phyloP scores from a whole-genome alignment of 495 filamentous ascomycete genomes.

The Tricharina praecox region DNA sequence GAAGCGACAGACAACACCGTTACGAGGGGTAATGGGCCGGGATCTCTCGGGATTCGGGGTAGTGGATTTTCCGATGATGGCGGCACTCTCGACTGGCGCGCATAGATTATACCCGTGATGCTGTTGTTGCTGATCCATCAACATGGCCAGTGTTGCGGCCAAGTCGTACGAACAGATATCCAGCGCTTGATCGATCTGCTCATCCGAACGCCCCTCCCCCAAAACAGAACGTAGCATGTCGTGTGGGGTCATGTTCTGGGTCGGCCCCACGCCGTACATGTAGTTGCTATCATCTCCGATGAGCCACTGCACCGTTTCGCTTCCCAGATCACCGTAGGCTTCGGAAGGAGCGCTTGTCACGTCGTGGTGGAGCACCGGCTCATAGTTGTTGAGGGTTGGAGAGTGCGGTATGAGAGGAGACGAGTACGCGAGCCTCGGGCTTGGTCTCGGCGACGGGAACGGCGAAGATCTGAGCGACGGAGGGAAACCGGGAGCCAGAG shows the following conservation, averaged over 20 bases:
- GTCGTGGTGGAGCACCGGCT: conserved; percentile 41
- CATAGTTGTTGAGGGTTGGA: conserved; percentile 82
- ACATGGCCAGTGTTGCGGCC: conserved; percentile 65
- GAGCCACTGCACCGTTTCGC: conserved; percentile 90
- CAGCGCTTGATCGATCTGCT: conserved; percentile 80
- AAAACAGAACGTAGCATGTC: conserved; percentile 95
- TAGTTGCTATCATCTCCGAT: conserved; percentile 72
- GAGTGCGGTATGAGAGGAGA: conserved; percentile 88
- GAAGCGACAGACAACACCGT: conserved; percentile 87
- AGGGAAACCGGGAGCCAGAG: conserved; percentile 61
- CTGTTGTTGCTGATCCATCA: conserved; percentile 45
- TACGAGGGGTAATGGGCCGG: conserved; percentile 59
- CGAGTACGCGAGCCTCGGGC: conserved; percentile 77
- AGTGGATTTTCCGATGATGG: conserved; percentile 86
- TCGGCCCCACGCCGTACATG: conserved; percentile 50
- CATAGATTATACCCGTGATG: conserved; percentile 29
- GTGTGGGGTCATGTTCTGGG: conserved; percentile 85
- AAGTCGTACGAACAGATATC: conserved; percentile 85
- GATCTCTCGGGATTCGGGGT: conserved; percentile 35
- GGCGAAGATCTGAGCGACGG: conserved; percentile 64
- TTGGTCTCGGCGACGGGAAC: conserved; percentile 86
- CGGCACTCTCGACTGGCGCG: conserved; percentile 19
- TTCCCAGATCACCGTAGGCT: conserved; percentile 78
- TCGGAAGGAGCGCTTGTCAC: conserved; percentile 58
- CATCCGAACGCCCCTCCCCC: conserved; percentile 71